Percentiles rank a stretch among this genome's conserved stretches.
These are phyloP conservation scores for Kewa caespitosa DNA, from an alignment of 179 eudicot genomes.

Conservation along the genomic window DNA sequence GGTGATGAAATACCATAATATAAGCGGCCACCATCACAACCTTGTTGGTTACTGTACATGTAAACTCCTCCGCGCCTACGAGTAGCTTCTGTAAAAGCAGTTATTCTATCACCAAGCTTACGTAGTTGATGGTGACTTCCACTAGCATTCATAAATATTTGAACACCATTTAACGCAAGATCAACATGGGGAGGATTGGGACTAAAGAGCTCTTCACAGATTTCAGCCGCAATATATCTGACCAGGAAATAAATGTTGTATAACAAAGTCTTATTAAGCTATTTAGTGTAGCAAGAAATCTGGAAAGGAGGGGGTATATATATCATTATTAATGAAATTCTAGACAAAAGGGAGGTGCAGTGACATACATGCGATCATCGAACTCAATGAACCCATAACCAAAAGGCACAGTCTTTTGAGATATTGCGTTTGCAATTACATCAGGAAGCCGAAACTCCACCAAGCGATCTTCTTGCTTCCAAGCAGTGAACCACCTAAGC, in stretches of 20 bases:
- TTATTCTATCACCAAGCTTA: constrained; percentile 84
- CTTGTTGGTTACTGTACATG: constrained; percentile 97
- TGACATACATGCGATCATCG: constrained; percentile 80
- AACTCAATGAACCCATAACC: constrained; percentile 87
- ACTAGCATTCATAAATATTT: constrained; percentile 96
- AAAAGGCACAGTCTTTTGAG: constrained; percentile 71
- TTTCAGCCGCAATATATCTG: constrained; percentile 96
- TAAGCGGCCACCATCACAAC: constrained; percentile 96
- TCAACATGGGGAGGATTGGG: constrained; percentile 84
- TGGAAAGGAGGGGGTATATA: background rate
- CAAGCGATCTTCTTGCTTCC: constrained; percentile 75
- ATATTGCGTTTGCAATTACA: constrained; percentile 59
- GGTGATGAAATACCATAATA: constrained; percentile 80
- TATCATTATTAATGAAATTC: too few species aligned
- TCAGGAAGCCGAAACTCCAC: constrained; percentile 76
- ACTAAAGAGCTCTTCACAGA: constrained; percentile 87
- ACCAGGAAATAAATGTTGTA: constrained; percentile 19
- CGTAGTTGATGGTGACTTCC: constrained; percentile 97
- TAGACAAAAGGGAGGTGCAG: too few species aligned
- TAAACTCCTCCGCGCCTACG: constrained; percentile 91
- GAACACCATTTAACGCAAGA: constrained; percentile 94
- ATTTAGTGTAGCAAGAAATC: background rate
- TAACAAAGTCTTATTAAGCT: background rate
- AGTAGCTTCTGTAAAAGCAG: constrained; percentile 84
- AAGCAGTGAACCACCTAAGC: constrained; percentile 90